Conservation (phyloP, 768 basidiomycete genomes). For the Lyophyllum shimeji region DNA sequence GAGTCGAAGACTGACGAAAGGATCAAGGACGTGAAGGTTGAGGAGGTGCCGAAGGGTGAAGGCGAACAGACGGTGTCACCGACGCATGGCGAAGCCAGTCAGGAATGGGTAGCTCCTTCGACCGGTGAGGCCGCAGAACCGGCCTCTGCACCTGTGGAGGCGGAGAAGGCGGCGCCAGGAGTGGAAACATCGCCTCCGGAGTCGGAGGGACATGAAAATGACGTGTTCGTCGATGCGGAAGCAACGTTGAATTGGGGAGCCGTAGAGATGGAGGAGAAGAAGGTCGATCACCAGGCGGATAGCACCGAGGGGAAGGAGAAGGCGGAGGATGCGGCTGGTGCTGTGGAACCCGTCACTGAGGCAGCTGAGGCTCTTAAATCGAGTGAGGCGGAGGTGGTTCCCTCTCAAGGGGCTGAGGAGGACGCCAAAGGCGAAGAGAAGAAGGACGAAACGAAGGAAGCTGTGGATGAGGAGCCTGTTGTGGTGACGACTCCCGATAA, state of each 20-base stretch:
- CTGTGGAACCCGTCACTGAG: not conserved
- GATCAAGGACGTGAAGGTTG: not conserved
- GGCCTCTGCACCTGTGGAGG: not conserved
- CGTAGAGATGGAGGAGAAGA: conserved; percentile 1
- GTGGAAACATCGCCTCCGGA: not conserved
- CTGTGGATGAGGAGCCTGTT: not conserved
- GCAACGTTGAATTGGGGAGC: conserved; percentile 1
- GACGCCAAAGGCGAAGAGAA: conserved; percentile 1
- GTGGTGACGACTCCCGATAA: conserved; percentile 1
- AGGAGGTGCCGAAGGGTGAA: not conserved
- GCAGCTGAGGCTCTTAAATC: not conserved
- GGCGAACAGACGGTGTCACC: not conserved
- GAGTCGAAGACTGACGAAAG: conserved; percentile 1
- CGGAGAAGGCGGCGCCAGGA: not conserved
- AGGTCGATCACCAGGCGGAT: not conserved
- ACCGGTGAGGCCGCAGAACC: not conserved
- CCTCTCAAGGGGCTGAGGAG: not conserved
- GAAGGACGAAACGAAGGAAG: conserved; percentile 6
- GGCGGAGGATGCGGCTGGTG: conserved; percentile 2
- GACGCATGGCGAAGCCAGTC: not conserved
- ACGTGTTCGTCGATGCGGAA: conserved; percentile 10
- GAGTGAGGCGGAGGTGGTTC: too few relatives aligned
- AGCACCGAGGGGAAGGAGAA: conserved; percentile 3
- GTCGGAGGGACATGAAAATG: not conserved
- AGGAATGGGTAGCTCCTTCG: not conserved